Evolutionary conservation across 208 protist genomes (phyloP).

Genomic region (Borovskyia barvae): DNA sequence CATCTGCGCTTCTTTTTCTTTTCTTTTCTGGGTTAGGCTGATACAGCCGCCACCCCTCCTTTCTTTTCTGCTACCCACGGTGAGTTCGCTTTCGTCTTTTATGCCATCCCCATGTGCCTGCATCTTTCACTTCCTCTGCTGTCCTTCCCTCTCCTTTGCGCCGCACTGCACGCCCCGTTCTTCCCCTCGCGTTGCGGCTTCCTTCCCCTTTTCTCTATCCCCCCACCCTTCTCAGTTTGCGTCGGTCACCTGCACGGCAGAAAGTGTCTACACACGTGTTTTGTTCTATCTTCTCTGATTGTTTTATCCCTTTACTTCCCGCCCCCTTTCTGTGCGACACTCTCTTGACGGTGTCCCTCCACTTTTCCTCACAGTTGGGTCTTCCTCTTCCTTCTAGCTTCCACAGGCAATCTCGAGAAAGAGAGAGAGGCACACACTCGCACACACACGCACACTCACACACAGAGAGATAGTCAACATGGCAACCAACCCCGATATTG

Average conservation of each 20-base stretch:
- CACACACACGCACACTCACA: background rate
- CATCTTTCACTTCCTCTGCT: background rate
- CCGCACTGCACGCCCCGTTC: no score
- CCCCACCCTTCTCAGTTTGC: background rate
- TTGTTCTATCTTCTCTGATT: background rate
- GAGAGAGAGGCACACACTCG: slow-evolving; percentile 13
- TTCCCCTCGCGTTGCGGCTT: no score
- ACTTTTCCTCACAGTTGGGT: background rate
- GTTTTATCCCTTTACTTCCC: background rate
- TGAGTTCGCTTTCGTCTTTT: background rate
- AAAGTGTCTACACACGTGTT: no score
- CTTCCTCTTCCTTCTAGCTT: slow-evolving; percentile 1
- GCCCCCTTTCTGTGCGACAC: background rate
- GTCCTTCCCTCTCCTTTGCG: background rate
- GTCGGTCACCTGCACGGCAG: no score
- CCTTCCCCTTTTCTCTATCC: no score
- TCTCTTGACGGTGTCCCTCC: background rate
- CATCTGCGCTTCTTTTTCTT: slow-evolving; percentile 4
- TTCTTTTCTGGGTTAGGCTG: background rate
- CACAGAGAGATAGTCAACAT: no score
- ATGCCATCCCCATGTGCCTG: background rate
- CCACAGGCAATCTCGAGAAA: no score
- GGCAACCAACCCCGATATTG: slow-evolving; percentile 88
- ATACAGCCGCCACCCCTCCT: background rate
- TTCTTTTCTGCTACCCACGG: background rate